phyloP scores from a whole-genome alignment of 2,329 filamentous ascomycete genomes.

The Fusarium domesticum region DNA sequence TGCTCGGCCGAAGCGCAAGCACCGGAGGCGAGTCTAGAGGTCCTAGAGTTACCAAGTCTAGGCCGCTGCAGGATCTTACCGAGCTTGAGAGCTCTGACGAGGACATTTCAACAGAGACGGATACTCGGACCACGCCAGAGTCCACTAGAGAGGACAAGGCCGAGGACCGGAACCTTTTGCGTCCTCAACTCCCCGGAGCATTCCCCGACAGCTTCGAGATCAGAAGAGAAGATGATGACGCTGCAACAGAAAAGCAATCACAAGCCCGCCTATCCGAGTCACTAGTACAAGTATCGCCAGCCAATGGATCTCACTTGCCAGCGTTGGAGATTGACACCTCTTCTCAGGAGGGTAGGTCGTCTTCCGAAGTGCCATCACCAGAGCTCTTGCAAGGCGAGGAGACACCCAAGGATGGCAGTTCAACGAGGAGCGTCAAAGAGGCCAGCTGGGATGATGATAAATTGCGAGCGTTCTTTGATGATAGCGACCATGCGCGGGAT shows the following conservation, averaged over 20 bases:
- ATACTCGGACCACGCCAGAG: constrained; percentile 17
- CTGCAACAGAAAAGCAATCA: constrained; percentile 28
- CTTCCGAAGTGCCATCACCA: constrained; percentile 62
- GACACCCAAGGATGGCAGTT: constrained; percentile 36
- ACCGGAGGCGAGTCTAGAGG: constrained; percentile 49
- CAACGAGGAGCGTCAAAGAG: constrained; percentile 34
- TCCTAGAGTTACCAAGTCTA: constrained; percentile 49
- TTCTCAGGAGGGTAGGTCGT: constrained; percentile 64
- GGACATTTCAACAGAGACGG: constrained; percentile 34
- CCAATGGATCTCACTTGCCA: constrained; percentile 53
- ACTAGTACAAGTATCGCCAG: constrained; percentile 54
- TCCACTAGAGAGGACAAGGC: constrained; percentile 17
- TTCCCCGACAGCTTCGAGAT: constrained; percentile 43
- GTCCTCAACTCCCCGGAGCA: constrained; percentile 39
- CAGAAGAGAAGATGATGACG: constrained; percentile 34
- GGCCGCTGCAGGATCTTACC: constrained; percentile 64
- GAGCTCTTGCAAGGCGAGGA: constrained; percentile 53
- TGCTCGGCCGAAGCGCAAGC: constrained; percentile 27
- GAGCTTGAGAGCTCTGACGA: constrained; percentile 63
- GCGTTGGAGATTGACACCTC: constrained; percentile 68
- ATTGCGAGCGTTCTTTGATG: constrained; percentile 86
- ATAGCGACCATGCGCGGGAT: constrained; percentile 83
- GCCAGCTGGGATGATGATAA: constrained; percentile 81
- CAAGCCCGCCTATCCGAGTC: constrained; percentile 61
- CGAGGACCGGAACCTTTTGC: constrained; percentile 20